Conservation (phyloP, 129 eudicot genomes). For the Helianthus tuberosus region DNA sequence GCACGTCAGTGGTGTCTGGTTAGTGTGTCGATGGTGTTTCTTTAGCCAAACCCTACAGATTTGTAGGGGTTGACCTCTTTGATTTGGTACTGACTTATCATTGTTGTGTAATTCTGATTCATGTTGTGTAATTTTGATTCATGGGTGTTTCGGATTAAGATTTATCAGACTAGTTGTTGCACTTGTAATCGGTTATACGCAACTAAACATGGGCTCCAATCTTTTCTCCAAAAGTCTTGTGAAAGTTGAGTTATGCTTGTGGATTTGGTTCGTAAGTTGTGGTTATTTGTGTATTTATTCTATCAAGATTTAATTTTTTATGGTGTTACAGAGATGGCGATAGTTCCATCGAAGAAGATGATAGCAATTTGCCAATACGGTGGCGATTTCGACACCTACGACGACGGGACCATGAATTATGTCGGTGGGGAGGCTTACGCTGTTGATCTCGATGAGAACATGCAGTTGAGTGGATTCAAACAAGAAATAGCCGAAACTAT, state of each 20-base stretch:
- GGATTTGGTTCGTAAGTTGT: constrained; percentile 14
- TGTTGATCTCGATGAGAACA: constrained; percentile 48
- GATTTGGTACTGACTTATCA: neutral
- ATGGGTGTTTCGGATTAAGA: neutral
- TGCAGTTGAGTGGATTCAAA: constrained; percentile 40
- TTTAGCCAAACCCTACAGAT: neutral
- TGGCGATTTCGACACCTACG: constrained; percentile 43
- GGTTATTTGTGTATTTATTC: neutral
- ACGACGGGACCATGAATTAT: constrained; percentile 43
- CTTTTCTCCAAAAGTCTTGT: neutral
- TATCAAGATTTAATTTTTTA: constrained; percentile 18
- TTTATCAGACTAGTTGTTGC: neutral
- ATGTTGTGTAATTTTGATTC: neutral
- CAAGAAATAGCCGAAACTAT: constrained; percentile 51
- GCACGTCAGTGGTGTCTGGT: too few relatives aligned
- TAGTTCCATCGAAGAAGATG: constrained; percentile 44
- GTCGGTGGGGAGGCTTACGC: constrained; percentile 50
- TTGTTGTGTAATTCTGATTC: constrained; percentile 4
- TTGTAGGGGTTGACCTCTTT: neutral
- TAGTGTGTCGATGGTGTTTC: too few relatives aligned
- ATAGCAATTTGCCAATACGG: constrained; percentile 50
- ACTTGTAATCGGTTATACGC: neutral
- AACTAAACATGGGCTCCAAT: neutral
- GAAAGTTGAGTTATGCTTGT: neutral
- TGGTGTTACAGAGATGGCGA: constrained; percentile 25